Evolutionary conservation across 768 basidiomycete genomes (phyloP), one percentile per base, ranked within the genome.

Genomic region (Sistotremastrum suecicum): DNA sequence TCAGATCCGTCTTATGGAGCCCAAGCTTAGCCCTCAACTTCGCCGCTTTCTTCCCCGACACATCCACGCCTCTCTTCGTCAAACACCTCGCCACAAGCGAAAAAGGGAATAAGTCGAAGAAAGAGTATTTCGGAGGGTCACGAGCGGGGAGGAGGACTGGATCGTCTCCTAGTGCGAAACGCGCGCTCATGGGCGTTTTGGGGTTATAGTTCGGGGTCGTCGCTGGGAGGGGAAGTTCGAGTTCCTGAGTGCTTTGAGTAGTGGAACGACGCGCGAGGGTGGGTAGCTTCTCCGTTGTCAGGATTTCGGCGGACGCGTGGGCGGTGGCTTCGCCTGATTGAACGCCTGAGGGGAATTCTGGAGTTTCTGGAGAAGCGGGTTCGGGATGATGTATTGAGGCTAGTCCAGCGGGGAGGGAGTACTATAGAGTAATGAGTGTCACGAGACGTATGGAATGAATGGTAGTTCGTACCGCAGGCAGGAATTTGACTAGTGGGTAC

Each of bases 51-150:
- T 72, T 79, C n/a, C 80, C 80, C 50, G 71, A 71, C 29, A 80
- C 53, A 10, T 71, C 62, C 45, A 59, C 65, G 0, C 78, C 77
- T 7, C 61, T 57, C 49, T 67, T 64, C 5, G 69, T 64, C 35
- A 81, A 58, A 37, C 57, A 59, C 33, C 60, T 53, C 3, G 77
- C 70, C 29, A 79, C 53, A 5, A 81, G 59, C 32, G 81, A 80
- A 59, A 83, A 79, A 11, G 81, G 80, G 61, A 80, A 83, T 5
- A 82, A 49, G 54, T 83, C 80, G 47, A 80, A 73, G 35, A 78
- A 34, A 44, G 71, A 65, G 51, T 73, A 78, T 55, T 70, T 70
- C 1, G 80, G 79, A 3, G 81, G 78, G 57, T 68, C 66, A 39
- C 60, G 60, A 3, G 74, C 68, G 3, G 81, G 79, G 9, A 73